phyloP scores from a whole-genome alignment of 768 basidiomycete species.

The Mycena maculata region DNA sequence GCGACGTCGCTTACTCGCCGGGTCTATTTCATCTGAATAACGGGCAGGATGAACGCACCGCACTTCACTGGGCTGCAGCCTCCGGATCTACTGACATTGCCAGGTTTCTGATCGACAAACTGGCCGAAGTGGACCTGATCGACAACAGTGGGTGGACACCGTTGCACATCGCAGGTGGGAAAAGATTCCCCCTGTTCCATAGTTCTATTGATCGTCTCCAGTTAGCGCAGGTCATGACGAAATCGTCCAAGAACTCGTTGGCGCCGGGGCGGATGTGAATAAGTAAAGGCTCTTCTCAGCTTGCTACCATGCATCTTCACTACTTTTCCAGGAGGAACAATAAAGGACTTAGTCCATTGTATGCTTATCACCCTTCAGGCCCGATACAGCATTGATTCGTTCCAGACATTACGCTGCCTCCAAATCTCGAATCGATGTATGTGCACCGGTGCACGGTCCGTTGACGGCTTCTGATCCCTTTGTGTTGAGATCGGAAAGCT shows the following conservation, averaged over 20 bases:
- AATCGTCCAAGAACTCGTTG: conserved; percentile 79
- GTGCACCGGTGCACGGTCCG: conserved; percentile 39
- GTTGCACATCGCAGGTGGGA: conserved; percentile 80
- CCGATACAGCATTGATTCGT: conserved; percentile 33
- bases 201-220: conserved; percentile 45
- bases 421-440: conserved; percentile 86
- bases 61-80: conserved; percentile 89
- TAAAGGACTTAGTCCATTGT: conserved; percentile 89
- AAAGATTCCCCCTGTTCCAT: conserved; percentile 21
- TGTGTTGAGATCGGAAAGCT: conserved; percentile 83
- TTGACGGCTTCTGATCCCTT: conserved; percentile 42
- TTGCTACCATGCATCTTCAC: conserved; percentile 32
- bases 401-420: conserved; percentile 92
- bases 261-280: conserved; percentile 86
- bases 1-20: neutral
- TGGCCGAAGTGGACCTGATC: conserved; percentile 72
- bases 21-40: conserved; percentile 5
- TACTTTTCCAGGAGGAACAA: conserved; percentile 67
- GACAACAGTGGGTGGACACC: conserved; percentile 83
- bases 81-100: conserved; percentile 76
- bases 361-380: conserved; percentile 42
- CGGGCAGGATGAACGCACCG: conserved; percentile 77
- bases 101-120: conserved; percentile 75
- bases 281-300: conserved; percentile 46
- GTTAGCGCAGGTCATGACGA: conserved; percentile 86